Evolutionary conservation across 116 monocot species (phyloP).

Genomic region (Cymodocea nodosa): DNA sequence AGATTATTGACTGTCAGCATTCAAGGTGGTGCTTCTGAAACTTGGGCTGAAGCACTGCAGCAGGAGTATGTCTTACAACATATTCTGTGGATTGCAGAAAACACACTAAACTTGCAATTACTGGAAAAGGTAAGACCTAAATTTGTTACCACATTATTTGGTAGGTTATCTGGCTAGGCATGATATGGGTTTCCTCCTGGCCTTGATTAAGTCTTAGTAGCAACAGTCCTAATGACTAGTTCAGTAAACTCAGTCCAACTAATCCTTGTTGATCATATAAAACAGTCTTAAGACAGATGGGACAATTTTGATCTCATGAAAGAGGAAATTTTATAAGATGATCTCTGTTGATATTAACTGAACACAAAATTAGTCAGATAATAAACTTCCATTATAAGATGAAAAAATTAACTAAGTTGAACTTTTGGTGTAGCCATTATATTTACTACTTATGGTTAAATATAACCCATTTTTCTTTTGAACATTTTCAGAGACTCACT

Average conservation of each 20-base stretch:
- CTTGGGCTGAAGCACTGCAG: conserved; percentile 55
- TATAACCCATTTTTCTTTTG: neutral
- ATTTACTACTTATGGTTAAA: neutral
- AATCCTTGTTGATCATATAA: no score
- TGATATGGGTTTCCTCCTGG: neutral
- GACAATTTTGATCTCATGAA: no score
- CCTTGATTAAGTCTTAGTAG: neutral
- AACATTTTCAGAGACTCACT: neutral
- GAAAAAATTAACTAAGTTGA: no score
- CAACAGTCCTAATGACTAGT: no score
- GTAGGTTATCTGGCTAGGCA: neutral
- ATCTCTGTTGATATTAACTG: no score
- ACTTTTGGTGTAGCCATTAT: neutral
- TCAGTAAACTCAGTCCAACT: no score
- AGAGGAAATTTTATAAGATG: no score
- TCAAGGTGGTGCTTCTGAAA: conserved; percentile 3
- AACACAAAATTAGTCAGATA: no score
- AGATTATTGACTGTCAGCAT: conserved; percentile 4
- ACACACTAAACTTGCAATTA: conserved; percentile 59
- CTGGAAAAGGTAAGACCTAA: conserved; percentile 54
- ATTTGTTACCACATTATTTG: no score
- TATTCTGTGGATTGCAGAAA: conserved; percentile 74
- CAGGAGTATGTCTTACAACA: conserved; percentile 45
- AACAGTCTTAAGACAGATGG: no score
- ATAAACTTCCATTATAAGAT: no score